Conservation (phyloP, 306 rosid genomes). For the Pyrus bretschneideri region DNA sequence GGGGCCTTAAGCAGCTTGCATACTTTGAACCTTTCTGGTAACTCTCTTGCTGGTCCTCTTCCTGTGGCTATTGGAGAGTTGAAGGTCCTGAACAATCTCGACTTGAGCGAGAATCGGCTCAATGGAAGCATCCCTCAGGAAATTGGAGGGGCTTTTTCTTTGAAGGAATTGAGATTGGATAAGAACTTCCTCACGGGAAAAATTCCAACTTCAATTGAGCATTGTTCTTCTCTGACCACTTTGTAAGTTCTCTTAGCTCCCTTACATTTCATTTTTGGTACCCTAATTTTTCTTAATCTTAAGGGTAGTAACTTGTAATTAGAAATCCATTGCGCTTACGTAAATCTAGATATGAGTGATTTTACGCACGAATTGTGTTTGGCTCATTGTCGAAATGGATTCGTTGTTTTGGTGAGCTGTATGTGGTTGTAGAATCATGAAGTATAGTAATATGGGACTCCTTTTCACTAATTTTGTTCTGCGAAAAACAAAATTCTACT, state of each 20-base stretch:
- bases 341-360: background rate
- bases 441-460: background rate
- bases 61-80: constrained; percentile 60
- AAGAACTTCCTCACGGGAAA: constrained; percentile 58
- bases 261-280: background rate
- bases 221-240: constrained; percentile 62
- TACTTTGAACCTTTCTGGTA: constrained; percentile 56
- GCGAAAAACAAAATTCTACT: background rate
- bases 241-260: constrained; percentile 49
- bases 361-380: background rate
- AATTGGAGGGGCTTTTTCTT: constrained; percentile 54
- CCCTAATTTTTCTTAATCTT: background rate
- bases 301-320: background rate
- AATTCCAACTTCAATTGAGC: constrained; percentile 64
- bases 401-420: background rate
- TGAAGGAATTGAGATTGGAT: constrained; percentile 62
- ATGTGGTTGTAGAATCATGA: no score
- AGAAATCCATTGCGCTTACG: background rate
- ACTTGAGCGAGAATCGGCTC: constrained; percentile 64
- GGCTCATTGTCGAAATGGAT: background rate
- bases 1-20: constrained; percentile 56
- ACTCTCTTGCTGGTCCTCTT: constrained; percentile 64
- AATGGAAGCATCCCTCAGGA: constrained; percentile 74
- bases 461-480: background rate
- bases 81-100: constrained; percentile 52